Evolutionary conservation across 2,329 filamentous ascomycete genomes (phyloP), one percentile per base, ranked within the genome.

Genomic region (Ophiognomonia clavigignenti-juglandacearum): DNA sequence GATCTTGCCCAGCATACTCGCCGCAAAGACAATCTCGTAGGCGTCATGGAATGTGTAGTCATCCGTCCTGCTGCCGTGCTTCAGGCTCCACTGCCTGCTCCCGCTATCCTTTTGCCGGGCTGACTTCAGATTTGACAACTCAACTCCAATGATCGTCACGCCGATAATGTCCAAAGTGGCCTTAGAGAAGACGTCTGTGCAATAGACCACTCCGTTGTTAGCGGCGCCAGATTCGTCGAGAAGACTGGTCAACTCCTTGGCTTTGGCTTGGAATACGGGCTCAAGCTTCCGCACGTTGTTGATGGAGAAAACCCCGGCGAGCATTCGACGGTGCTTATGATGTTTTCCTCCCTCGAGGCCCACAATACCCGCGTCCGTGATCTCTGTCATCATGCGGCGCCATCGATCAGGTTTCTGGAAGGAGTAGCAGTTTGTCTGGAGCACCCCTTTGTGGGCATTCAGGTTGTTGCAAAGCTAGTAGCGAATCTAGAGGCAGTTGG

Each of bases 311-410:
- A 63, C 57, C 1, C 60, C 62, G 0, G 53, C 53, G 6, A 72
- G 50, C 16, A 68, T 53, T 16, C 56, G 61, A 6, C 68, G 56
- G 42, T 68, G 60, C 4, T 47, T 55, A 39, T 58, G 62, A 45
- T 70, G 65, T 5, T 59, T 55, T 0, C 62, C 60, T 0, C 64
- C 64, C 43, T 70, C 68, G 1, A 61, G 53, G 39, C 70, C 65
- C 5, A 70, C 49, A 1, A 71, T 51, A 0, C 67, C 68, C 0
- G 52, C 52, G 1, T 68, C 67, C 0, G 59, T 54, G 31, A 70
- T 64, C 45, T 68, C 64, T 6, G 57, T 59, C 10, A 66, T 60
- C 14, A 53, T 5, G 43, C 50, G 1, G n/a, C 13, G 11, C 11
- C 13, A 31, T n/a, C n/a, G n/a, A n/a, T n/a, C n/a, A n/a, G n/a